Percentiles rank a stretch among this genome's conserved stretches.
Conservation (phyloP, 176 grass and related monocot genomes). For the Miscanthus lutarioriparius region DNA sequence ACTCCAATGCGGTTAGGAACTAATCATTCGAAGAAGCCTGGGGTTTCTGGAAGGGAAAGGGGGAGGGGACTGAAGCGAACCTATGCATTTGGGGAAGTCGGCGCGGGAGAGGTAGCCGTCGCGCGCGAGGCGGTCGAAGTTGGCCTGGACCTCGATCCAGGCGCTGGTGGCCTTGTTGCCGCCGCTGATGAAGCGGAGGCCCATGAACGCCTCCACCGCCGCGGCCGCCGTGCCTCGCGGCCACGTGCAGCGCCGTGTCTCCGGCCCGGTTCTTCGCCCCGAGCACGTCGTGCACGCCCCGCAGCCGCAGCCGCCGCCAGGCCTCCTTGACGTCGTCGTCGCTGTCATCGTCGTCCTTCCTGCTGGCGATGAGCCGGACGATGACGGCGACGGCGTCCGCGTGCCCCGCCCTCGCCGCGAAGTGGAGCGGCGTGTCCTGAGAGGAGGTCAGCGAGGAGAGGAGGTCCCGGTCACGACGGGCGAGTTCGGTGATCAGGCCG, state of each 20-base stretch:
- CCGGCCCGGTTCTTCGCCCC: too few relatives aligned
- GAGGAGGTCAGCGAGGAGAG: constrained; percentile 3
- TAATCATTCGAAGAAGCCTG: background rate
- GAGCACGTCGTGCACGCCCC: too few relatives aligned
- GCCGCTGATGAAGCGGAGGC: constrained; percentile 82
- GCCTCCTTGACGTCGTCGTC: too few relatives aligned
- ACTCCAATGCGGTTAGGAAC: constrained; percentile 23
- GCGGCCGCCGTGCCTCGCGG: too few relatives aligned
- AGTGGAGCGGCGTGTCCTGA: constrained; percentile 52
- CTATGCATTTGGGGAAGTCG: constrained; percentile 89
- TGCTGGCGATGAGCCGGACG: background rate
- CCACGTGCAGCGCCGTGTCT: too few relatives aligned
- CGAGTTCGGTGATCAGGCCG: constrained; percentile 30
- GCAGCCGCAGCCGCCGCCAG: background rate
- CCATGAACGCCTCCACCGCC: too few relatives aligned
- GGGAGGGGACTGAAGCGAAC: constrained; percentile 4
- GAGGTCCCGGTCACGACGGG: background rate
- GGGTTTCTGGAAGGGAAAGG: too few relatives aligned
- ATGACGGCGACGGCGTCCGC: background rate
- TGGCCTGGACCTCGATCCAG: constrained; percentile 81
- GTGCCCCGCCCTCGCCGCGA: constrained; percentile 24
- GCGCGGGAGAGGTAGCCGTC: constrained; percentile 63
- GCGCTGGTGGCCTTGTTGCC: constrained; percentile 56
- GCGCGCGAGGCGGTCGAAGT: constrained; percentile 71
- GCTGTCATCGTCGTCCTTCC: background rate